A percentile compares a stretch with the other conserved stretches of the same genome.
Evolutionary conservation across 768 basidiomycete species (phyloP).

Genomic region (Serendipita indica): DNA sequence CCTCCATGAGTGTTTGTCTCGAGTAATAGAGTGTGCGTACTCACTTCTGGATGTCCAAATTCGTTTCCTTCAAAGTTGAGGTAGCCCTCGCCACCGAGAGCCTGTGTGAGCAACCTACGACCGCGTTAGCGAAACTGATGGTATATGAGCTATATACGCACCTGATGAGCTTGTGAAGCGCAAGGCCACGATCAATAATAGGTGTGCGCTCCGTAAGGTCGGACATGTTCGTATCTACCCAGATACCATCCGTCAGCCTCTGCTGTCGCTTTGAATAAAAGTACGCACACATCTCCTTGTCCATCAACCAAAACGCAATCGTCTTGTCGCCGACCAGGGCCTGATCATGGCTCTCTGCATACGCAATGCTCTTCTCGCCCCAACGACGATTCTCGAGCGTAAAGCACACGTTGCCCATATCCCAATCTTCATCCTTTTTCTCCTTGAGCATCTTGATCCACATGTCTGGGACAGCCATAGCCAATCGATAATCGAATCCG

Average conservation of each 20-base stretch:
- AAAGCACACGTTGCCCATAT: conserved; percentile 70
- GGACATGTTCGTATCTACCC: conserved; percentile 83
- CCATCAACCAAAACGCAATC: conserved; percentile 98
- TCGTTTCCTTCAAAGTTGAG: conserved; percentile 97
- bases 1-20: conserved; percentile 5
- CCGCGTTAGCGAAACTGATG: conserved; percentile 5
- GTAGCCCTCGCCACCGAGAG: conserved; percentile 93
- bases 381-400: conserved; percentile 82
- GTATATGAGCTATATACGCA: conserved; percentile 20
- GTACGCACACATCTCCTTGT: conserved; percentile 94
- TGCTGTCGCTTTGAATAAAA: background rate
- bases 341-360: conserved; percentile 95
- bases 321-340: conserved; percentile 98
- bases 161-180: conserved; percentile 97
- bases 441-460: conserved; percentile 99
- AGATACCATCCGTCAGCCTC: background rate
- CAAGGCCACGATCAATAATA: conserved; percentile 72
- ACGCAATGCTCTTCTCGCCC: conserved; percentile 81
- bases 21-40: conserved; percentile 14
- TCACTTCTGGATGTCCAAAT: conserved; percentile 92
- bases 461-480: conserved; percentile 99
- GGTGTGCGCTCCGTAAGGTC: conserved; percentile 70
- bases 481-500: conserved; percentile 94
- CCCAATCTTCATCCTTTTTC: conserved; percentile 72
- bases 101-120: conserved; percentile 68